A percentile compares a stretch with the other conserved stretches of the same genome.
These are phyloP conservation scores for Trichoderma simmonsii DNA, from an alignment of 2,329 filamentous ascomycete species.

Conservation along the genomic window DNA sequence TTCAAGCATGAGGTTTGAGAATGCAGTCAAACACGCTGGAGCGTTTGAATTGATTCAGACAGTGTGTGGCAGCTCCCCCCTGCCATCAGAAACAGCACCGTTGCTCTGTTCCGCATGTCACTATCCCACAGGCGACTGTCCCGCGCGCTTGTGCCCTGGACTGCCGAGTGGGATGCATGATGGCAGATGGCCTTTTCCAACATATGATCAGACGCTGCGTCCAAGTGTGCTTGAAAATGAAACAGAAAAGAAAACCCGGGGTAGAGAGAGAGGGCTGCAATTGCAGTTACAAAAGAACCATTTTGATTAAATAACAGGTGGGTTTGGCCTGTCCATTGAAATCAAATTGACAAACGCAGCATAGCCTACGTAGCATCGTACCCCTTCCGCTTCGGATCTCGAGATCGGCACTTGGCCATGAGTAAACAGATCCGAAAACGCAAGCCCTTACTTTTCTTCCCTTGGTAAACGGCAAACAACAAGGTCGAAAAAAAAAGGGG, in stretches of 20 bases:
- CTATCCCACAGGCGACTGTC: not conserved
- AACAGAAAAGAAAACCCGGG: not conserved
- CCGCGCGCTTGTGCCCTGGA: not conserved
- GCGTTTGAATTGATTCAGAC: not conserved
- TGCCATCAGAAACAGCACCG: not conserved
- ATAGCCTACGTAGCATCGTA: not conserved
- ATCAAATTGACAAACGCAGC: not conserved
- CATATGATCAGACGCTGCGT: not conserved
- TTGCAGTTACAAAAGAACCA: not conserved
- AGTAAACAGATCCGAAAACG: not conserved
- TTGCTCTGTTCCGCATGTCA: not conserved
- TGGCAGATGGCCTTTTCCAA: not conserved
- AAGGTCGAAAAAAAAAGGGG: not conserved
- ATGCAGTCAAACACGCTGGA: not conserved
- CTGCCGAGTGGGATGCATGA: conserved; percentile 4
- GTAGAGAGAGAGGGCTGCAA: conserved; percentile 9
- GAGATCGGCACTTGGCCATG: not conserved
- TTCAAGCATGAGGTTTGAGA: not conserved
- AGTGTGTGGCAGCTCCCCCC: not conserved
- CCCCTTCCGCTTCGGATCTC: not conserved
- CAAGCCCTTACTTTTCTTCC: not conserved
- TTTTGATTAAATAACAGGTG: not conserved
- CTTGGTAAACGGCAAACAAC: not conserved
- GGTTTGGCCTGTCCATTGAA: not conserved
- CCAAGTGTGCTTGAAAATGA: not conserved